A percentile compares a stretch with the other conserved stretches of the same genome.
These are phyloP conservation scores for Hericium coralloides DNA, from an alignment of 768 basidiomycete species.

Conservation along the genomic window DNA sequence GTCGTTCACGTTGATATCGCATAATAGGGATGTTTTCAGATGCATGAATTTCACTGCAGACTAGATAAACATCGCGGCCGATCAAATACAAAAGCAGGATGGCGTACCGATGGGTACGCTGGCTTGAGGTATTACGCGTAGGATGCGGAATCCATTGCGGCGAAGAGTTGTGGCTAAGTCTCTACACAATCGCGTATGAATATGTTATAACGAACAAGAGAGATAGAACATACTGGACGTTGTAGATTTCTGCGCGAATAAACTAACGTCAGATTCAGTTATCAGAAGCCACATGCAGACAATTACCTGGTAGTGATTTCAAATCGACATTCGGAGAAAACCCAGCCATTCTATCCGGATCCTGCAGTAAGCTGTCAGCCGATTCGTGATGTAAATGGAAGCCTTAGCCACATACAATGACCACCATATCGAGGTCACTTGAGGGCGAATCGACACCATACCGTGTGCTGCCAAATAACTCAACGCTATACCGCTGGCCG, in stretches of 20 bases:
- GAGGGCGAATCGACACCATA: conserved; percentile 32
- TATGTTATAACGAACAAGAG: no score
- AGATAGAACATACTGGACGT: conserved; percentile 17
- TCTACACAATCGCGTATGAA: neutral
- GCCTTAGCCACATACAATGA: conserved; percentile 33
- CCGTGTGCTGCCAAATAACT: conserved; percentile 40
- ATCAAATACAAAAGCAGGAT: neutral
- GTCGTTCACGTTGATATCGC: conserved; percentile 58
- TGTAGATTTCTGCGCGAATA: conserved; percentile 21
- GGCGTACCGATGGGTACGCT: conserved; percentile 28
- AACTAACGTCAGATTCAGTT: neutral
- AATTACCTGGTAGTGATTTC: conserved; percentile 23
- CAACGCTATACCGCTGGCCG: conserved; percentile 26
- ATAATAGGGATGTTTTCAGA: conserved; percentile 27
- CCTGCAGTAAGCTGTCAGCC: conserved; percentile 18
- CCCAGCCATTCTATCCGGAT: conserved; percentile 21
- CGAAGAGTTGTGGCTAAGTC: conserved; percentile 27
- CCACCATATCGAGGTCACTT: conserved; percentile 45
- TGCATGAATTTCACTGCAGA: conserved; percentile 44
- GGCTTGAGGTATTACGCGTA: conserved; percentile 19
- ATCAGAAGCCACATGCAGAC: neutral
- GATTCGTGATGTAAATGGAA: neutral
- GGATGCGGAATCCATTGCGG: conserved; percentile 22
- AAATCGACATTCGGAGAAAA: conserved; percentile 19
- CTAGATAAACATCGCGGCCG: neutral